Evolutionary conservation across 345 rosid species (phyloP), one percentile per base, ranked within the genome.

Genomic region (Erodium maritimum): DNA sequence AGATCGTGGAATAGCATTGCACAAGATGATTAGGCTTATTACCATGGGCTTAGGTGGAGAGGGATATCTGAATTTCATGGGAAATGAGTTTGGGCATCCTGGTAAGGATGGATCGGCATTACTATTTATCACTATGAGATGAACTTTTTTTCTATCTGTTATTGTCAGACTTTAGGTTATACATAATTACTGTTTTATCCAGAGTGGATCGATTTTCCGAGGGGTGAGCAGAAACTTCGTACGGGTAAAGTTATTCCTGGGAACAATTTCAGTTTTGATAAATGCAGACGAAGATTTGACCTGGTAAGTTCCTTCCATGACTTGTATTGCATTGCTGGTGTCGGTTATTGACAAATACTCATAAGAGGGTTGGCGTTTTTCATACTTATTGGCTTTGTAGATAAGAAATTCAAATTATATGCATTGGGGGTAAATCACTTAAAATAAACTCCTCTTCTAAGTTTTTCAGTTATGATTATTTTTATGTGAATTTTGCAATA

Each of bases 141-240:
- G 55, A 51, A 22, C 59, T 57, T 13, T 57, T n/a, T 21, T 52
- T 50, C 57, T 23, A 46, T 53, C 14, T 54, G 21, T 23, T 29
- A 50, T 17, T 54, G 25, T 29, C 42, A 45, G 23, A 25, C 37
- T 16, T 12, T 53, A 24, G 29, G 53, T 23, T 46, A 25, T 50
- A n/a, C 33, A 46, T n/a, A 54, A 20, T 46, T 54, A 29, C 61
- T 59, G 37, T 57, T 59, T 63, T 55, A 20, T 69, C 57, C 78
- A 91, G 96, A 91, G 71, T 91, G 98, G 98, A 88, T 91, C 22
- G 98, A 91, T 77, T 91, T 91, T 66, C 98, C 95, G 50, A 86
- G 96, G 70, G 90, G 80, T 22, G 86, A 83, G n/a, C 93, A 80
- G 70, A 84, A 18, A 58, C 97, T 87, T 80, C 83, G 88, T 50